Base-by-base conservation (phyloP, 2,329 filamentous ascomycete species). In the Colletotrichum cuscutae region DNA sequence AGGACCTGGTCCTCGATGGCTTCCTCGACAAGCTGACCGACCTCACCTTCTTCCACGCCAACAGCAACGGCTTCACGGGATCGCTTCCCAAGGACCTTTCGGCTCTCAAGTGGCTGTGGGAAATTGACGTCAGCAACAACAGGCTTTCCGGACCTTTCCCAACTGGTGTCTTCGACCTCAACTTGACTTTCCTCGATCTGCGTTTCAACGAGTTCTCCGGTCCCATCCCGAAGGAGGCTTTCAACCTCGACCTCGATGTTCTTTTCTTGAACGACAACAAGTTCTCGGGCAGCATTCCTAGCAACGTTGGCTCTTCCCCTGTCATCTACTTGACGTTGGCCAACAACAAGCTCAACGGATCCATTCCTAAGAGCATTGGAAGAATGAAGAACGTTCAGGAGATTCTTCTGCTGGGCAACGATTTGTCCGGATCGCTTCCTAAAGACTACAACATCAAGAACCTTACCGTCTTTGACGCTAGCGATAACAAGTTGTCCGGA, bases 21-120 rank as follows among this genome's bases (percentile, higher is more conserved):
- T 69, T 69, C 26, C 32, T 69, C 22, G 53, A 69, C 32, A 64
- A 69, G 66, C 52, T 69, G 49, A 64, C 60, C 12, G 66, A 69
- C 19, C 46, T 69, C 49, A 37, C 60, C 60, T 53, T 65, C 26
- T 69, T 69, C 52, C 66, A 69, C 53, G 66, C 60, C 35, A 58
- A 65, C 60, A 35, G 24, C 53, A 69, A 69, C 66, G 52, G 35
- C 4, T 69, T 69, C 37, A 49, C 61, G 30, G 66, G 66, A 57
- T 26, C 32, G 13, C 12, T 69, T 19, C 66, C 66, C 5, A 68
- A 58, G 24, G 59, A 58, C n/a, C 53, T 69, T 26, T 52, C 66
- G 24, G 60, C 49, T 4, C 26, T 57, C 19, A 65, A 65, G 37
- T 65, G 59, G 66, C 37, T 69, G 13, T 65, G 11, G 2, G 66